Conservation (phyloP, 2,329 filamentous ascomycete genomes). For the Drechslerella dactyloides region DNA sequence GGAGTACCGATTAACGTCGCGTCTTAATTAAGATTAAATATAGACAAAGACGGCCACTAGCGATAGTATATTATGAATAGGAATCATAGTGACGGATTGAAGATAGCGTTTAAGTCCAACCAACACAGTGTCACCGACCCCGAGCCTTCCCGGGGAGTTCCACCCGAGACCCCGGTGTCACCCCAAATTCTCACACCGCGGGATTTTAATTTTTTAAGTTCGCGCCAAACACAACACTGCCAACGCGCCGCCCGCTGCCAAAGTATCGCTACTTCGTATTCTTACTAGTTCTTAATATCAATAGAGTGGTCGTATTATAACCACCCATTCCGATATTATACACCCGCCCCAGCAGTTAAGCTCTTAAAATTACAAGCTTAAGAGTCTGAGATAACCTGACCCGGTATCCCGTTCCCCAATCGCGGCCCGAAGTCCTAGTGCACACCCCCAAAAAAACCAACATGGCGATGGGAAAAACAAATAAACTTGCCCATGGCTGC, state of each 20-base stretch:
- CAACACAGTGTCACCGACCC: too few relatives aligned
- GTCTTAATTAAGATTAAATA: background rate
- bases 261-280: too few relatives aligned
- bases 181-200: background rate
- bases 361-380: slow-evolving; percentile 31
- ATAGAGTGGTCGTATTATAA: slow-evolving; percentile 24
- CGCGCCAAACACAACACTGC: slow-evolving; percentile 35
- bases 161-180: too few relatives aligned
- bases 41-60: background rate
- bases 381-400: slow-evolving; percentile 43
- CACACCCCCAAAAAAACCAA: slow-evolving; percentile 21
- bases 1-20: background rate
- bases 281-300: background rate
- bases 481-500: slow-evolving; percentile 13
- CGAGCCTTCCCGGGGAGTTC: too few relatives aligned
- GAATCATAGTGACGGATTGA: too few relatives aligned
- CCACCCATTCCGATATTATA: slow-evolving; percentile 39
- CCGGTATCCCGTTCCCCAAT: slow-evolving; percentile 18
- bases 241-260: slow-evolving; percentile 23
- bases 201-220: background rate
- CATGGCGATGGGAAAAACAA: slow-evolving; percentile 9
- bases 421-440: slow-evolving; percentile 32
- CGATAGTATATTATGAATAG: too few relatives aligned
- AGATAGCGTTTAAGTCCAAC: too few relatives aligned
- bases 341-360: slow-evolving; percentile 24